Evolutionary conservation across 2,329 filamentous ascomycete species (phyloP), one percentile per base, ranked within the genome.

Genomic region (Aspergillus caelatus): DNA sequence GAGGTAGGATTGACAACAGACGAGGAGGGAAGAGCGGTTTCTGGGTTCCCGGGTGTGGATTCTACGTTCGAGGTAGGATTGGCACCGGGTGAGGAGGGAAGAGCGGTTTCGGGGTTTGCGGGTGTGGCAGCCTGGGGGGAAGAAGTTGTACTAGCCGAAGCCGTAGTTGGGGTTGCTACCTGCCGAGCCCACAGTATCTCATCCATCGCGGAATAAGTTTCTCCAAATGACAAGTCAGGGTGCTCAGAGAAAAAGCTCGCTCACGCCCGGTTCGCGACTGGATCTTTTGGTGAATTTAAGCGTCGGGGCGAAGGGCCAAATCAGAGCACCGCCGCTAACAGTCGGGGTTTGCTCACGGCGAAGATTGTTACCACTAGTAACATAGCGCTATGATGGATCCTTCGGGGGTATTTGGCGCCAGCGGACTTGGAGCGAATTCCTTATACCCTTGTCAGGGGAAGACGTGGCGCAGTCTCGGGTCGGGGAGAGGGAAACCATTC

Each of bases 371-470:
- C 7, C 19, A 4, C n/a, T 45, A 45, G 43, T 45, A 11, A 21
- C 9, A 45, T 45, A 23, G n/a, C 43, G n/a, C 6, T 10, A 11
- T 21, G n/a, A 23, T 3, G n/a, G 43, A 9, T 45, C 43, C 6
- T 14, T 12, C 19, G 1, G 5, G n/a, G n/a, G 21, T 21, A 21
- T 45, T 45, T 45, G 21, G 43, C 19, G 43, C 10, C n/a, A 45
- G n/a, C n/a, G n/a, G n/a, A 21, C n/a, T 23, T 45, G 1, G 30
- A 43, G 14, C 34, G 34, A 4, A 53, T 34, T 36, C 21, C 26
- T 36, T 16, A 52, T 48, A 48, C 55, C 53, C 39, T 28, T 58
- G 58, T 61, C 60, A 53, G 50, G 32, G 54, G 58, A 32, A 32
- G 9, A 32, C 1, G 30, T 32, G 50, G 54, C 53, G 58, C 41